Conservation (phyloP, 495 filamentous ascomycete genomes). For the Beverwykella pulmonaria region DNA sequence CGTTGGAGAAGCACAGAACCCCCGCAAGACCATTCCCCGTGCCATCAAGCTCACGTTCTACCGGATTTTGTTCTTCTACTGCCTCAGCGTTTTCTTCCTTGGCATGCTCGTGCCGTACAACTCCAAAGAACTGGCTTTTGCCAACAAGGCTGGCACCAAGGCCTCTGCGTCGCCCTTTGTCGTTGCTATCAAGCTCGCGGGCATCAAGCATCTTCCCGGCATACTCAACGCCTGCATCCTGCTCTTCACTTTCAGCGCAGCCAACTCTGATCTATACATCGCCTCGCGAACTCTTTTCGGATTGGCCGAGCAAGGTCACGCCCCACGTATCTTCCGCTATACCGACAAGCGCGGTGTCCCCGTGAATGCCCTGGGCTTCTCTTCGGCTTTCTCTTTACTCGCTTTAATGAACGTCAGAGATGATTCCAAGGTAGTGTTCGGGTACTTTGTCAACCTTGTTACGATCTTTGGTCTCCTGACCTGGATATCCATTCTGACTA, state of each 20-base stretch:
- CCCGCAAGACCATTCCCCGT: conserved; percentile 45
- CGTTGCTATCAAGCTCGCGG: conserved; percentile 58
- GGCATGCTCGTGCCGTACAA: conserved; percentile 62
- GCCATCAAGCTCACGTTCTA: conserved; percentile 48
- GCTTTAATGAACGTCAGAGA: conserved; percentile 78
- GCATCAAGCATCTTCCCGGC: conserved; percentile 57
- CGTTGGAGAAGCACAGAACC: conserved; percentile 53
- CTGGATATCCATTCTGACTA: conserved; percentile 82
- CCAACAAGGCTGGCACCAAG: conserved; percentile 46
- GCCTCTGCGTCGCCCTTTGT: conserved; percentile 66
- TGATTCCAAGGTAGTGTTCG: conserved; percentile 70
- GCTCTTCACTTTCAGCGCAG: conserved; percentile 77
- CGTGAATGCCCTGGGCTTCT: conserved; percentile 64
- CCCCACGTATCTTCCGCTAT: conserved; percentile 68
- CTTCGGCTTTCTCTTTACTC: conserved; percentile 64
- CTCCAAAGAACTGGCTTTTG: conserved; percentile 56
- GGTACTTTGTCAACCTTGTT: conserved; percentile 75
- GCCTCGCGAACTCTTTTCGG: conserved; percentile 80
- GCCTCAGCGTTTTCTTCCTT: conserved; percentile 56
- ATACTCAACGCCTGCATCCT: conserved; percentile 70
- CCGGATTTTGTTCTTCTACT: conserved; percentile 49
- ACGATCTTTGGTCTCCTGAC: conserved; percentile 61
- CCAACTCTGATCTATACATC: conserved; percentile 82
- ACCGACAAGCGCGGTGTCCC: conserved; percentile 80
- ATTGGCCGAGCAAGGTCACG: conserved; percentile 74